A percentile compares a stretch with the other conserved stretches of the same genome.
These are phyloP conservation scores for Litchi chinensis DNA, from an alignment of 345 rosid species.

Conservation along the genomic window DNA sequence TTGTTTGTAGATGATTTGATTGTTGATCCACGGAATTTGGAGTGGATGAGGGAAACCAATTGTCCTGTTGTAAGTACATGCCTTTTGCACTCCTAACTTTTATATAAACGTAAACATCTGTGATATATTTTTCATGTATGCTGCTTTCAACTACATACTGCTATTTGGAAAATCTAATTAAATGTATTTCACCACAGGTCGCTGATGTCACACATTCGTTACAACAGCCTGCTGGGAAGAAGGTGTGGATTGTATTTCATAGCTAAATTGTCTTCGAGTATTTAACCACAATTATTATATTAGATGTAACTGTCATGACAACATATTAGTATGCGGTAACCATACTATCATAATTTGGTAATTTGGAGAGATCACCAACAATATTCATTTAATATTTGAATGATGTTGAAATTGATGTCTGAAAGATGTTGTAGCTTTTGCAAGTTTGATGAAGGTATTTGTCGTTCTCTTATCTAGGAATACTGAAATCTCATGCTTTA, in stretches of 20 bases:
- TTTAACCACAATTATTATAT: background rate
- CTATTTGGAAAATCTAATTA: slow-evolving; percentile 1
- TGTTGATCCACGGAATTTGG: slow-evolving; percentile 92
- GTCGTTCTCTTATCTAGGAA: background rate
- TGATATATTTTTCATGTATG: background rate
- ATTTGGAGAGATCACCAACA: background rate
- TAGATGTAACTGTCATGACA: background rate
- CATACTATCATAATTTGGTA: background rate
- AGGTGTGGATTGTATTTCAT: slow-evolving; percentile 45
- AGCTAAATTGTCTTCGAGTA: background rate
- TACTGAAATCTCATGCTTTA: slow-evolving; percentile 10
- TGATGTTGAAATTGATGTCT: background rate
- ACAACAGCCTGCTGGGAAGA: slow-evolving; percentile 95
- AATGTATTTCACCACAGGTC: slow-evolving; percentile 53
- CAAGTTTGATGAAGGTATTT: background rate
- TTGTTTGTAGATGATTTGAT: slow-evolving; percentile 78
- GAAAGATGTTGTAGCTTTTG: background rate
- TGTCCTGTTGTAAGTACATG: slow-evolving; percentile 85
- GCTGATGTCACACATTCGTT: slow-evolving; percentile 95
- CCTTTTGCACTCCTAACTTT: background rate
- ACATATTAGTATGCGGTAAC: background rate
- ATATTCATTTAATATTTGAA: slow-evolving; percentile 5
- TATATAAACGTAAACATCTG: background rate
- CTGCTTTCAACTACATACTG: slow-evolving; percentile 5
- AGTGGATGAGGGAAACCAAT: slow-evolving; percentile 94